These are phyloP conservation scores for Sodiomyces alkalinus DNA, from an alignment of 2,329 filamentous ascomycete genomes.

Conservation along the genomic window DNA sequence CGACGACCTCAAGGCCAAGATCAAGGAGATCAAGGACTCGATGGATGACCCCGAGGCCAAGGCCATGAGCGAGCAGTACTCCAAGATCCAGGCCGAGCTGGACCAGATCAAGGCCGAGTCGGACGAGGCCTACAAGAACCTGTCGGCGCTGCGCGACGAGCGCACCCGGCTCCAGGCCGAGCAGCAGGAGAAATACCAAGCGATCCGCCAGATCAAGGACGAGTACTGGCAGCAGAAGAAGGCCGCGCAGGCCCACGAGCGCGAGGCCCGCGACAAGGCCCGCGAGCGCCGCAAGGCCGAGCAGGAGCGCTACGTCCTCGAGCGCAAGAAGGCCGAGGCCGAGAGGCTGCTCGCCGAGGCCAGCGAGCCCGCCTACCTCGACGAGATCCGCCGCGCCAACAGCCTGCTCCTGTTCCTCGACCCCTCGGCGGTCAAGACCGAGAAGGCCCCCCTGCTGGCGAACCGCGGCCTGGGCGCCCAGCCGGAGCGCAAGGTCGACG, in stretches of 20 bases:
- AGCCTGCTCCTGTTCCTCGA: slow-evolving; percentile 85
- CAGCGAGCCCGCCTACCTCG: slow-evolving; percentile 73
- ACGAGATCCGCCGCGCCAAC: slow-evolving; percentile 83
- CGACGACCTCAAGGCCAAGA: slow-evolving; percentile 71
- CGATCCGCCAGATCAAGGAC: slow-evolving; percentile 79
- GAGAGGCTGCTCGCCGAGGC: slow-evolving; percentile 67
- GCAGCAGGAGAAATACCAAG: slow-evolving; percentile 73
- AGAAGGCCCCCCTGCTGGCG: slow-evolving; percentile 49
- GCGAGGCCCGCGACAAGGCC: slow-evolving; percentile 60
- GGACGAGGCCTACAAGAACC: slow-evolving; percentile 77
- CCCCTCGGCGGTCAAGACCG: slow-evolving; percentile 46
- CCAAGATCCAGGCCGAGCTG: slow-evolving; percentile 71
- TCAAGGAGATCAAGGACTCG: slow-evolving; percentile 75
- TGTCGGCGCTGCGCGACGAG: slow-evolving; percentile 74
- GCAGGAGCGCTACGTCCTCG: slow-evolving; percentile 55
- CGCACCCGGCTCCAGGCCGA: slow-evolving; percentile 68
- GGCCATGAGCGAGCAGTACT: slow-evolving; percentile 76
- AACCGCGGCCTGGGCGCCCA: slow-evolving; percentile 64
- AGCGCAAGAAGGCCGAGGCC: slow-evolving; percentile 61
- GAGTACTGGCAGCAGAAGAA: slow-evolving; percentile 70
- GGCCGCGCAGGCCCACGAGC: slow-evolving; percentile 72
- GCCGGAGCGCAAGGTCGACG: slow-evolving; percentile 71
- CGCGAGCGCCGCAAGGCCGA: slow-evolving; percentile 71
- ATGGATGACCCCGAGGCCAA: slow-evolving; percentile 86
- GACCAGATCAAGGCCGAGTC: slow-evolving; percentile 85